Conservation (phyloP, 257 asterid genomes). For the Fraxinus pennsylvanica region DNA sequence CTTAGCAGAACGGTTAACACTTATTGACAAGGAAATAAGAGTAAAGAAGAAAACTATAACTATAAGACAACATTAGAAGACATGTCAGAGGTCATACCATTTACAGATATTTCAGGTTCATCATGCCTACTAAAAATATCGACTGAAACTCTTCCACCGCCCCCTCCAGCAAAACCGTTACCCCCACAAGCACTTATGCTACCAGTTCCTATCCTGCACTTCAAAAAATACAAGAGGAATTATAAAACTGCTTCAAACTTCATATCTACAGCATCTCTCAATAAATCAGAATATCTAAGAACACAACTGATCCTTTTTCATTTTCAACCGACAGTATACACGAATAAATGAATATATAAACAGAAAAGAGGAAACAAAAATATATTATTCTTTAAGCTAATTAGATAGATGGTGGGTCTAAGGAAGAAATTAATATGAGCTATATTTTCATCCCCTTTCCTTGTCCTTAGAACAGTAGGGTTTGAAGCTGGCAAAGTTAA, state of each 20-base stretch:
- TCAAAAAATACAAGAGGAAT: conserved; percentile 33
- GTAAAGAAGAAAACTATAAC: conserved; percentile 6
- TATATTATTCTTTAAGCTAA: neutral
- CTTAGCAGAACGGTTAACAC: neutral
- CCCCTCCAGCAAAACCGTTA: conserved; percentile 93
- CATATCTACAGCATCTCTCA: conserved; percentile 6
- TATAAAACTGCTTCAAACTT: conserved; percentile 20
- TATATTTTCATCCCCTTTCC: neutral
- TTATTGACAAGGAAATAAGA: neutral
- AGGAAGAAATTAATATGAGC: neutral
- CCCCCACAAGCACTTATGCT: conserved; percentile 92
- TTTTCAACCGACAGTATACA: neutral
- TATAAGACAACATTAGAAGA: neutral
- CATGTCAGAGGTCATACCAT: conserved; percentile 55
- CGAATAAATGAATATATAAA: conserved; percentile 13
- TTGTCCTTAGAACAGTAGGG: conserved; percentile 1
- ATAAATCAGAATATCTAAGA: conserved; percentile 5
- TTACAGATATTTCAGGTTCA: conserved; percentile 68
- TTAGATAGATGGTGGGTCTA: too few relatives aligned
- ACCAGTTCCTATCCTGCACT: conserved; percentile 91
- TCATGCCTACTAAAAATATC: conserved; percentile 97
- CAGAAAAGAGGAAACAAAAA: neutral
- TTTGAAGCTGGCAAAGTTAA: neutral
- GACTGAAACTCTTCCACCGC: conserved; percentile 94
- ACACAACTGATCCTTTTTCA: conserved; percentile 1